Evolutionary conservation across 1,284 basidiomycete genomes (phyloP).

Genomic region (Irpex sp.): DNA sequence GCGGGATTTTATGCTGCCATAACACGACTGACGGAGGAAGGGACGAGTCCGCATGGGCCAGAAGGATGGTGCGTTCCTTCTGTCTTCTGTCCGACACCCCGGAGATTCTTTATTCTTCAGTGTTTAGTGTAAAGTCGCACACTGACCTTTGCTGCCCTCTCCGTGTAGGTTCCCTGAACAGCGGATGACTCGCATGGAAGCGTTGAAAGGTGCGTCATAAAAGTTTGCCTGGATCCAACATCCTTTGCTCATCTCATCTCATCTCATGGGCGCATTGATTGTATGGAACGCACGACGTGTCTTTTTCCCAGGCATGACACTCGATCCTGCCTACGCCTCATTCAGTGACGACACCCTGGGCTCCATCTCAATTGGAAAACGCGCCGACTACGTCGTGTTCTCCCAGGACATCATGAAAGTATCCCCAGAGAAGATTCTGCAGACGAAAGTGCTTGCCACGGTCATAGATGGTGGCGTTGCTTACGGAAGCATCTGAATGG

Average conservation of each 20-base stretch:
- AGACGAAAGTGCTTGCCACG: slow-evolving; percentile 72
- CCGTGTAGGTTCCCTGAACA: slow-evolving; percentile 74
- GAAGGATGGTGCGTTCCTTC: slow-evolving; percentile 66
- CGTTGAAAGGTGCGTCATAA: slow-evolving; percentile 50
- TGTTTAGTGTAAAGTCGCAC: not conserved
- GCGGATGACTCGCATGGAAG: slow-evolving; percentile 70
- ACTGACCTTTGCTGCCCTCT: not conserved
- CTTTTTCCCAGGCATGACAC: slow-evolving; percentile 53
- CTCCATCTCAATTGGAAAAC: slow-evolving; percentile 73
- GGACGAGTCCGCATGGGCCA: slow-evolving; percentile 78
- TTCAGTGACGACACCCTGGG: slow-evolving; percentile 75
- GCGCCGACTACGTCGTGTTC: slow-evolving; percentile 81
- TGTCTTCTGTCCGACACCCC: not conserved
- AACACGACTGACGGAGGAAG: slow-evolving; percentile 68
- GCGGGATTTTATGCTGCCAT: slow-evolving; percentile 84
- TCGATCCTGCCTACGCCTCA: slow-evolving; percentile 83
- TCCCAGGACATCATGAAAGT: slow-evolving; percentile 81
- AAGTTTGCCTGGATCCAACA: slow-evolving; percentile 1
- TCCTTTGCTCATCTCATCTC: not conserved
- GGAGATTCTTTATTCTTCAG: not conserved
- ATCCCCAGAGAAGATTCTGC: slow-evolving; percentile 55
- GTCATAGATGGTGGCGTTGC: slow-evolving; percentile 74
- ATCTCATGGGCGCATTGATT: not conserved
- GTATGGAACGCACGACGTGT: not conserved
- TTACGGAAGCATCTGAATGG: slow-evolving; percentile 47